Conservation (phyloP, 2,329 filamentous ascomycete species). For the Scortechinia acanthostroma region DNA sequence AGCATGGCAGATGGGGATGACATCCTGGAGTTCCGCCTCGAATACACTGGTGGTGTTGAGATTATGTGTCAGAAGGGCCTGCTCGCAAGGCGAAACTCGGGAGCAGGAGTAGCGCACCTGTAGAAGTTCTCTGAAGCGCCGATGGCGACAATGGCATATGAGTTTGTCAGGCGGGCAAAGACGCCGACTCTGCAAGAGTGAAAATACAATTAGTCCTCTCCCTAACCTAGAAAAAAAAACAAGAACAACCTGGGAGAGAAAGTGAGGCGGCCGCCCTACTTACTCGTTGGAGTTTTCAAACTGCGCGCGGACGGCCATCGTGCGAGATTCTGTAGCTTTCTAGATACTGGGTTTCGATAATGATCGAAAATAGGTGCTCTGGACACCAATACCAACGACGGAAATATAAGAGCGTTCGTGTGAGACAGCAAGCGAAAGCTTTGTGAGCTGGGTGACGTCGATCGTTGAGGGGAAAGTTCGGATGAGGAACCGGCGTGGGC, state of each 20-base stretch:
- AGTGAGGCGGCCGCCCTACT: conserved; percentile 32
- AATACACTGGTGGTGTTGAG: conserved; percentile 65
- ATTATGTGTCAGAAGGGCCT: too few species aligned
- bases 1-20: conserved; percentile 92
- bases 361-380: too few species aligned
- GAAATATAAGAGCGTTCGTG: too few species aligned
- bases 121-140: conserved; percentile 99
- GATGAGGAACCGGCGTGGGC: too few species aligned
- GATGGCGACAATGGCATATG: conserved; percentile 87
- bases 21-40: conserved; percentile 93
- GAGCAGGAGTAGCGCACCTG: conserved; percentile 41
- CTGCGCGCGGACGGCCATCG: conserved; percentile 64
- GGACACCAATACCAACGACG: too few species aligned
- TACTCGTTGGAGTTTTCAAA: conserved; percentile 93
- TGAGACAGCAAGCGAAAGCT: too few species aligned
- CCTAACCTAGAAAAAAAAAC: conserved; percentile 6
- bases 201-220: conserved; percentile 4
- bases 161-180: conserved; percentile 93
- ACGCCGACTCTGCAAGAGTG: conserved; percentile 71
- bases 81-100: background rate
- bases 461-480: too few species aligned
- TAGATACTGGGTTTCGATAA: too few species aligned
- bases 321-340: too few species aligned
- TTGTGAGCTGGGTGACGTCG: too few species aligned
- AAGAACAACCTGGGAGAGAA: background rate